A percentile compares a stretch with the other conserved stretches of the same genome.
Conservation (phyloP, 192 early-diverging fungal species). For the Neocallimastix lanati region DNA sequence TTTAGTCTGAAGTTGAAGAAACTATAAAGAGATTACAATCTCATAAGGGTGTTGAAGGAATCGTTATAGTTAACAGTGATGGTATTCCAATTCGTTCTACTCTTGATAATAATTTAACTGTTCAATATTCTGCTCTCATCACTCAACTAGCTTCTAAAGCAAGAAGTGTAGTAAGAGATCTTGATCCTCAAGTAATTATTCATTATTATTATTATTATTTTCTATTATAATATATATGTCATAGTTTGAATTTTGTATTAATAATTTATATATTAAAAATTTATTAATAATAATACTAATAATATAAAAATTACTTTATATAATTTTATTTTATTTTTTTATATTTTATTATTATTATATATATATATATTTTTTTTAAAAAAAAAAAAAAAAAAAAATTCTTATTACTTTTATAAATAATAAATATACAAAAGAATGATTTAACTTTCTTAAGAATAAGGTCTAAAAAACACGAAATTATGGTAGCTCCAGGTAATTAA, state of each 20-base stretch:
- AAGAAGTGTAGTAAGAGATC: constrained; percentile 46
- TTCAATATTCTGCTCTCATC: constrained; percentile 67
- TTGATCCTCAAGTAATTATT: constrained; percentile 83
- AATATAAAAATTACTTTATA: no score
- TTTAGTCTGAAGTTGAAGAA: constrained; percentile 68
- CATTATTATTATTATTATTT: no score
- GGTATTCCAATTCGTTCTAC: constrained; percentile 83
- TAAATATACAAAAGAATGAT: constrained; percentile 48
- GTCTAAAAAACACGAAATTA: constrained; percentile 89
- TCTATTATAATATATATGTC: no score
- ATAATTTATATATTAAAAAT: no score
- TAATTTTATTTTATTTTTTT: no score
- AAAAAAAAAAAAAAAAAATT: no score
- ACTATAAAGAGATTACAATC: constrained; percentile 71
- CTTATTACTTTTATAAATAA: no score
- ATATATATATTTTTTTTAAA: no score
- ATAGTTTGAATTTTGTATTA: no score
- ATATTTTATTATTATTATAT: no score
- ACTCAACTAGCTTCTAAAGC: constrained; percentile 65
- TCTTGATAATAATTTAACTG: constrained; percentile 54
- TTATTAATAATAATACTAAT: no score
- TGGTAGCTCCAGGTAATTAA: constrained; percentile 69
- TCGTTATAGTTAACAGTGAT: constrained; percentile 80
- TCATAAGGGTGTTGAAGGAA: constrained; percentile 78
- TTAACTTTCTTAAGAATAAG: constrained; percentile 82